Percentiles rank a stretch among this genome's conserved stretches.
phyloP scores from a whole-genome alignment of 305 asterid genomes.

The Solanum hybrid region DNA sequence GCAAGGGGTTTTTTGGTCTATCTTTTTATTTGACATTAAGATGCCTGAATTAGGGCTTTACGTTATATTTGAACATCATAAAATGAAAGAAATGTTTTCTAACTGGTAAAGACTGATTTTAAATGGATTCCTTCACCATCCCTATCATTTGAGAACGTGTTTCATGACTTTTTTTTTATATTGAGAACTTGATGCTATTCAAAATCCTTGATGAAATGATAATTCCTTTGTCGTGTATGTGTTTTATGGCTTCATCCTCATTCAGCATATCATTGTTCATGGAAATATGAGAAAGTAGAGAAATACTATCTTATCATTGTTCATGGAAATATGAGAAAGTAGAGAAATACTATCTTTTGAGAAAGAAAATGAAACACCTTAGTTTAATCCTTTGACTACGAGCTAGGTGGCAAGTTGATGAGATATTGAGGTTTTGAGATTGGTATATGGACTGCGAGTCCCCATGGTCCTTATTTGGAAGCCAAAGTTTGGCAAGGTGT shows the following conservation, averaged over 20 bases:
- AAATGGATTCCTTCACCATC: neutral
- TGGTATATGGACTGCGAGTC: neutral
- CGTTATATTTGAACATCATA: too few species aligned
- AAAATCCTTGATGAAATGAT: neutral
- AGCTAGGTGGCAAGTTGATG: too few species aligned
- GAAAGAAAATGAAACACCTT: neutral
- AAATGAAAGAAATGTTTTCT: too few species aligned
- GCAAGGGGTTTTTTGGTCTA: neutral
- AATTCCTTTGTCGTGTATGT: neutral
- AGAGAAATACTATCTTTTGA: neutral
- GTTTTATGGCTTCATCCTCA: neutral
- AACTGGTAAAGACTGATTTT: neutral
- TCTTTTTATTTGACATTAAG: neutral
- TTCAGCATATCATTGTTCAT: too few species aligned
- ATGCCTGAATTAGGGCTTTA: neutral
- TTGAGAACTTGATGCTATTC: too few species aligned
- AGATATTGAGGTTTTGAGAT: too few species aligned
- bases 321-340: too few species aligned
- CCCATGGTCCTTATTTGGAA: neutral
- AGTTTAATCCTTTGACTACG: too few species aligned
- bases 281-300: too few species aligned
- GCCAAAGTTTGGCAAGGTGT: neutral
- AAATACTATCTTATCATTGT: too few species aligned
- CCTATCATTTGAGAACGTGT: neutral
- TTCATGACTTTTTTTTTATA: neutral